These are phyloP conservation scores for Ambrosia artemisiifolia DNA, from an alignment of 129 eudicot genomes.

Conservation along the genomic window DNA sequence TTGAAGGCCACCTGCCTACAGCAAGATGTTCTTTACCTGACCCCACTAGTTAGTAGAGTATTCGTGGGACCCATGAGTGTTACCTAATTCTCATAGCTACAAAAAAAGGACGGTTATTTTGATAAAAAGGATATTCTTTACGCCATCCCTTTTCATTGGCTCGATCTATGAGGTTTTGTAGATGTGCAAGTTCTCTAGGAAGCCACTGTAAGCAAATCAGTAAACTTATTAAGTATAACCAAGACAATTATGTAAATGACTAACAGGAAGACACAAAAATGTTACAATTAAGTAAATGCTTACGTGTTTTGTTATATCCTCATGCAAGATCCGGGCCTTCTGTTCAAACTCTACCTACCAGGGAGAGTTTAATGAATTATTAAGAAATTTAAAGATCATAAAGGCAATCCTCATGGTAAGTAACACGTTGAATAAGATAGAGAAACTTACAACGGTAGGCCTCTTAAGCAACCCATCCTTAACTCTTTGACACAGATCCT, in stretches of 20 bases:
- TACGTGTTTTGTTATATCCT: conserved; percentile 76
- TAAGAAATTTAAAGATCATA: background rate
- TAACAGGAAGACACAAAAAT: background rate
- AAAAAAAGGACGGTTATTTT: background rate
- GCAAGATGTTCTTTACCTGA: no score
- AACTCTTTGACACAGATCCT: conserved; percentile 56
- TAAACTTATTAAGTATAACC: background rate
- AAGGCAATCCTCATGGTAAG: background rate
- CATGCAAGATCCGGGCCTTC: conserved; percentile 65
- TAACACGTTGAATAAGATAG: background rate
- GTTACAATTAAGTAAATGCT: conserved; percentile 25
- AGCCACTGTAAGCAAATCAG: conserved; percentile 53
- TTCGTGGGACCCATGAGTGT: no score
- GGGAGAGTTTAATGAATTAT: conserved; percentile 10
- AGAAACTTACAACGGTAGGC: conserved; percentile 79
- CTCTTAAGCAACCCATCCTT: conserved; percentile 59
- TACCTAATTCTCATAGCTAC: no score
- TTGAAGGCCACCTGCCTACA: no score
- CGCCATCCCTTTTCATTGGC: conserved; percentile 98
- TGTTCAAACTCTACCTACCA: conserved; percentile 65
- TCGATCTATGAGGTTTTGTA: conserved; percentile 76
- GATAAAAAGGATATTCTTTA: conserved; percentile 73
- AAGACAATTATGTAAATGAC: background rate
- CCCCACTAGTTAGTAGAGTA: no score
- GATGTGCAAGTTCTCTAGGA: conserved; percentile 53